phyloP scores from a whole-genome alignment of 495 filamentous ascomycete species.

The Parmelia sp. region DNA sequence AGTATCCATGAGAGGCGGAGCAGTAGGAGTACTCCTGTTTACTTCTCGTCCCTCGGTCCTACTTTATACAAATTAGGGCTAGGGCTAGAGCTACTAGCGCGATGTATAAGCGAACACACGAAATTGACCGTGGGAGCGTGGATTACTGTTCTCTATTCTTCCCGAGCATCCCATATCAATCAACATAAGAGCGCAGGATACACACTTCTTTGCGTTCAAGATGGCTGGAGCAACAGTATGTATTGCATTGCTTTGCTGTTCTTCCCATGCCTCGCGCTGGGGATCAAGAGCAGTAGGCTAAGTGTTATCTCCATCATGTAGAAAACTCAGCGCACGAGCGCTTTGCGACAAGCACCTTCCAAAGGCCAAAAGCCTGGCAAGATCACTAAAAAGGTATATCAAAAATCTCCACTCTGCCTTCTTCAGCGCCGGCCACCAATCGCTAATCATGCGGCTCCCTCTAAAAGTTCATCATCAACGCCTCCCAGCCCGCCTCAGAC shows the following conservation, averaged over 20 bases:
- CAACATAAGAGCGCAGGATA: slow-evolving; percentile 49
- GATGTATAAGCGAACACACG: not conserved
- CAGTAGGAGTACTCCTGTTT: not conserved
- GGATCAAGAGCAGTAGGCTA: slow-evolving; percentile 92
- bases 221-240: slow-evolving; percentile 66
- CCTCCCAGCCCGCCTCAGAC: slow-evolving; percentile 91
- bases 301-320: slow-evolving; percentile 54
- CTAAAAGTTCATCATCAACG: slow-evolving; percentile 92
- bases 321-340: slow-evolving; percentile 51
- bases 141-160: slow-evolving; percentile 29
- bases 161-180: not conserved
- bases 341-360: slow-evolving; percentile 18
- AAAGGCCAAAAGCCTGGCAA: slow-evolving; percentile 57
- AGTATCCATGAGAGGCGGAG: not conserved
- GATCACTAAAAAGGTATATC: slow-evolving; percentile 58
- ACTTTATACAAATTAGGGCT: no score
- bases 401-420: not conserved
- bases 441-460: not conserved
- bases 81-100: not conserved
- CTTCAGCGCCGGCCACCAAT: not conserved
- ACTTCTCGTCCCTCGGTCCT: no score
- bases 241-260: slow-evolving; percentile 86
- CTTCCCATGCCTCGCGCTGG: slow-evolving; percentile 29
- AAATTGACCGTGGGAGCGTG: slow-evolving; percentile 8
- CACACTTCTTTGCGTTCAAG: slow-evolving; percentile 52